Evolutionary conservation across 176 grass and related monocot genomes (phyloP).

Genomic region (Otatea glauca): DNA sequence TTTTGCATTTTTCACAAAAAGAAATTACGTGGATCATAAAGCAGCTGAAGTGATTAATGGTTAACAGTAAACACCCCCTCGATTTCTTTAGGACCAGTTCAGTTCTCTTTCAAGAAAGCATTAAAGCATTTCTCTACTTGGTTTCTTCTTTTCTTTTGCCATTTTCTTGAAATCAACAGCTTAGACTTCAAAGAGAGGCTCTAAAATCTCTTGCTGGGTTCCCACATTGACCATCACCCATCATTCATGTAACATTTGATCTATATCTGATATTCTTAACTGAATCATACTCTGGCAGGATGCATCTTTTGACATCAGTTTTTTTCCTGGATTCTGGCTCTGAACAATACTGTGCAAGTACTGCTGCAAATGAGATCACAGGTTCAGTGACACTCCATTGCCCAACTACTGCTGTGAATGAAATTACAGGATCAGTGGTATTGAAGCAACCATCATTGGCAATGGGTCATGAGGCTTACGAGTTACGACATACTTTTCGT

Average conservation of each 20-base stretch:
- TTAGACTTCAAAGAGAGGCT: background rate
- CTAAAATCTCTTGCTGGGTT: background rate
- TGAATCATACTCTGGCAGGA: conserved; percentile 40
- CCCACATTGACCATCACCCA: background rate
- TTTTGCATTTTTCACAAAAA: background rate
- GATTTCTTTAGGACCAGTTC: background rate
- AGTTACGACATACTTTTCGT: conserved; percentile 13
- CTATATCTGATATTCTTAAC: background rate
- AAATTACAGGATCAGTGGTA: conserved; percentile 33
- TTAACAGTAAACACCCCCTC: background rate
- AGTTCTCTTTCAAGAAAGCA: background rate
- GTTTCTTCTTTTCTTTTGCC: conserved; percentile 3
- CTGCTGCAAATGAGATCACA: conserved; percentile 10
- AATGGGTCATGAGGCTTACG: conserved; percentile 2
- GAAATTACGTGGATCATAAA: background rate
- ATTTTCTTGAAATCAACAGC: background rate
- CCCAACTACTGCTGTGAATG: background rate
- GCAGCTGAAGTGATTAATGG: background rate
- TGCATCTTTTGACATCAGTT: conserved; percentile 35
- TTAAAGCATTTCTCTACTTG: background rate
- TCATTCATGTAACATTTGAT: background rate
- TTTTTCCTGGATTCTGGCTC: conserved; percentile 16
- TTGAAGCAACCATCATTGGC: conserved; percentile 21
- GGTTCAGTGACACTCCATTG: conserved; percentile 32
- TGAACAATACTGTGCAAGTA: background rate